These are phyloP conservation scores for Senna siamea DNA, from an alignment of 306 rosid genomes.

Conservation along the genomic window DNA sequence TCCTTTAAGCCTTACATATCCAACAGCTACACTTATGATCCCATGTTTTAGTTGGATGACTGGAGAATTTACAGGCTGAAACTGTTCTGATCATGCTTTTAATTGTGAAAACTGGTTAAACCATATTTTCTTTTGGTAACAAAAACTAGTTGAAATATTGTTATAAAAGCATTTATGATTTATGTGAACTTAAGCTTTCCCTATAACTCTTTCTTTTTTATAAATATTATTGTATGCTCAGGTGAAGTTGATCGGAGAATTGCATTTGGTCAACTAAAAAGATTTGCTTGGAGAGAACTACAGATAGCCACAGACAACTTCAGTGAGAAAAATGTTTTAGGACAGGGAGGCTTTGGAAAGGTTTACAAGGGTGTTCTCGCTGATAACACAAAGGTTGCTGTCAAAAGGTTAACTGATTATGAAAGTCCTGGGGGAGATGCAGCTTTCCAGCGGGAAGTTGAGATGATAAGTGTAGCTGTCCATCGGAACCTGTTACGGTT, in stretches of 20 bases:
- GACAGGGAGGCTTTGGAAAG: slow-evolving; percentile 99
- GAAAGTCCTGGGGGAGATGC: slow-evolving; percentile 99
- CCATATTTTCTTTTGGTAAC: not conserved
- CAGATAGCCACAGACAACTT: slow-evolving; percentile 92
- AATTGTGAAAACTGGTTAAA: slow-evolving; percentile 4
- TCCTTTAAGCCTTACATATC: slow-evolving; percentile 9
- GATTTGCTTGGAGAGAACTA: slow-evolving; percentile 94
- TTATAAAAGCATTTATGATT: slow-evolving; percentile 9
- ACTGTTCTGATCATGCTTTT: slow-evolving; percentile 14
- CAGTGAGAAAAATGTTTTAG: slow-evolving; percentile 88
- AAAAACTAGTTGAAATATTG: slow-evolving; percentile 13
- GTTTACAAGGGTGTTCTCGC: slow-evolving; percentile 94
- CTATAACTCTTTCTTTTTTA: slow-evolving; percentile 1
- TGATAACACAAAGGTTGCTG: slow-evolving; percentile 91
- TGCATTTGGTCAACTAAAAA: slow-evolving; percentile 88
- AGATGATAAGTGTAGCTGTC: slow-evolving; percentile 99
- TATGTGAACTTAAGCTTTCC: slow-evolving; percentile 17
- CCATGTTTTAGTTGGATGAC: slow-evolving; percentile 3
- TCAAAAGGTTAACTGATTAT: slow-evolving; percentile 87
- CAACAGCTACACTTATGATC: not conserved
- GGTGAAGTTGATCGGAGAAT: slow-evolving; percentile 98
- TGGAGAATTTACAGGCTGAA: slow-evolving; percentile 20
- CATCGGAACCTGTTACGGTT: slow-evolving; percentile 85
- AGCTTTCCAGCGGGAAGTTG: slow-evolving; percentile 98
- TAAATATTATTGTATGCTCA: slow-evolving; percentile 33